These are phyloP conservation scores for Metarhizium brunneum DNA, from an alignment of 2,329 filamentous ascomycete genomes.

Conservation along the genomic window DNA sequence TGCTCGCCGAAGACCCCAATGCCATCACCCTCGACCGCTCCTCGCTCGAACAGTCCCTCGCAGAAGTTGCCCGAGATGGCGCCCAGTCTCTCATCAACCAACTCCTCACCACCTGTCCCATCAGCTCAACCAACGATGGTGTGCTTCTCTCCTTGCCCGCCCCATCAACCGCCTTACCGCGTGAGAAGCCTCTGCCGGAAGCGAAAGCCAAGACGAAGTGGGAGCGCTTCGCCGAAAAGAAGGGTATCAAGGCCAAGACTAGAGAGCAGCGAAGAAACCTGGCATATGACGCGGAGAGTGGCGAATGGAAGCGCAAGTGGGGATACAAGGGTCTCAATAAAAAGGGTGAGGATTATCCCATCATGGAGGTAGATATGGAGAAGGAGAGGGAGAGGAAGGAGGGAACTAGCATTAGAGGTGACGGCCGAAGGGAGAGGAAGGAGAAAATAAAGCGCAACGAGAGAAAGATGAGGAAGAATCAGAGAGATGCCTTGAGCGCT, in stretches of 20 bases:
- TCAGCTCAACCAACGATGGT: slow-evolving; percentile 58
- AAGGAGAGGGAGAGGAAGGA: slow-evolving; percentile 55
- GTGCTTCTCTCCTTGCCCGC: slow-evolving; percentile 73
- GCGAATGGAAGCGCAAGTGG: slow-evolving; percentile 91
- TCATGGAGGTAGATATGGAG: slow-evolving; percentile 83
- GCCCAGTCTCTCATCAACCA: slow-evolving; percentile 91
- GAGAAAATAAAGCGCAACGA: slow-evolving; percentile 66
- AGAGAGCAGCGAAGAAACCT: slow-evolving; percentile 66
- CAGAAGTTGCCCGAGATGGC: slow-evolving; percentile 72
- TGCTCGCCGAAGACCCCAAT: slow-evolving; percentile 81
- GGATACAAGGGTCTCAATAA: slow-evolving; percentile 90
- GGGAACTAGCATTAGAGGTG: slow-evolving; percentile 51
- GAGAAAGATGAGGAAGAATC: slow-evolving; percentile 59
- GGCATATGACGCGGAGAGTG: slow-evolving; percentile 73
- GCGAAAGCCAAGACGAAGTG: slow-evolving; percentile 83
- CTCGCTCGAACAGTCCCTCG: slow-evolving; percentile 57
- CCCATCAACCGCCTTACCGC: slow-evolving; percentile 62
- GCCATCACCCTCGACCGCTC: slow-evolving; percentile 52
- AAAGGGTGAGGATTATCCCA: slow-evolving; percentile 72
- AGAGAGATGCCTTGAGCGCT: slow-evolving; percentile 30
- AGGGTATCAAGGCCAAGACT: slow-evolving; percentile 87
- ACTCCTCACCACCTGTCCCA: slow-evolving; percentile 78
- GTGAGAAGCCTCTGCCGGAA: slow-evolving; percentile 83
- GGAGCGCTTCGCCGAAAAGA: slow-evolving; percentile 93
- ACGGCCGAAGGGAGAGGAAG: slow-evolving; percentile 53